Conservation (phyloP, 371 early-diverging fungal species). For the Mortierella sp. region DNA sequence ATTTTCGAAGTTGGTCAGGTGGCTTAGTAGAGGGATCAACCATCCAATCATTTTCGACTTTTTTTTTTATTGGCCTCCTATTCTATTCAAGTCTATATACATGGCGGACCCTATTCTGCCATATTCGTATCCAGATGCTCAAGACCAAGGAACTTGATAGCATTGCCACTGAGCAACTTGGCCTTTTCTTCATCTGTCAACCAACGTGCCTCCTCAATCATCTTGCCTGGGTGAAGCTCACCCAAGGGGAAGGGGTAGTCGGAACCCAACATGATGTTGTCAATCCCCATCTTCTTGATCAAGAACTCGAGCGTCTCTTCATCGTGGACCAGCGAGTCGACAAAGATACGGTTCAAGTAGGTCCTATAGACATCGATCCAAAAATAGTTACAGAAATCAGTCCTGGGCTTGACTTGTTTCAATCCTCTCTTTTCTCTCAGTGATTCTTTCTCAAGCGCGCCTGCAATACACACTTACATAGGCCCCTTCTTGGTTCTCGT, state of each 20-base stretch:
- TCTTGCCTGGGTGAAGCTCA: conserved; percentile 73
- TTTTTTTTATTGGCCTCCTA: too few relatives aligned
- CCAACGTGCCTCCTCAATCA: conserved; percentile 63
- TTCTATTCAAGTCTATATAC: too few relatives aligned
- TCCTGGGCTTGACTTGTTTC: background rate
- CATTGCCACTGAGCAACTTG: conserved; percentile 64
- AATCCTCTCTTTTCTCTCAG: too few relatives aligned
- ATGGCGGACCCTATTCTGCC: conserved; percentile 21
- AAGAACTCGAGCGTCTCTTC: conserved; percentile 70
- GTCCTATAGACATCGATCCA: conserved; percentile 60
- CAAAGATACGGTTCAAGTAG: conserved; percentile 68
- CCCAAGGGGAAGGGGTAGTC: conserved; percentile 84
- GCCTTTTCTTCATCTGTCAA: conserved; percentile 70
- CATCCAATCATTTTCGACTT: too few relatives aligned
- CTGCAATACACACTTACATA: conserved; percentile 36
- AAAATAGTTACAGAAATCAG: too few relatives aligned
- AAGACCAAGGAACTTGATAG: conserved; percentile 61
- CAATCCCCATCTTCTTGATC: conserved; percentile 75
- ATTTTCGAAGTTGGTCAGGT: too few relatives aligned
- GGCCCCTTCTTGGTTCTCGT: conserved; percentile 64
- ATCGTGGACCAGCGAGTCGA: conserved; percentile 80
- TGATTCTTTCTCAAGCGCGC: too few relatives aligned
- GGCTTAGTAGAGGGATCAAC: too few relatives aligned
- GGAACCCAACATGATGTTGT: conserved; percentile 70
- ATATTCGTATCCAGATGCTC: conserved; percentile 36